phyloP scores from a whole-genome alignment of 768 basidiomycete species.

The Mrakia hoshinonis region DNA sequence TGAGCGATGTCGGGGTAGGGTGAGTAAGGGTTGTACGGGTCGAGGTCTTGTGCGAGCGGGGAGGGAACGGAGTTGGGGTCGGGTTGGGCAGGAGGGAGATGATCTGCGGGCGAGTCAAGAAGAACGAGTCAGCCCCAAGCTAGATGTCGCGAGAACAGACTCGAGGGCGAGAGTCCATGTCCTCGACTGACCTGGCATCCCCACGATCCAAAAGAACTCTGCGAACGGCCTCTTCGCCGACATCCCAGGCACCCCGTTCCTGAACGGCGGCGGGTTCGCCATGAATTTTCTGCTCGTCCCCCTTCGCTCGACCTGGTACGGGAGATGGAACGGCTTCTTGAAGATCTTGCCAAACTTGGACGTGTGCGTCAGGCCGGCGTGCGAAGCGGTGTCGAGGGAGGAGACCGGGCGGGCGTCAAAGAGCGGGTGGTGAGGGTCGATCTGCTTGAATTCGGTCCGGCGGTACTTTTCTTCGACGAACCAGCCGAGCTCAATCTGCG shows the following conservation, averaged over 20 bases:
- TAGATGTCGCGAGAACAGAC: background rate
- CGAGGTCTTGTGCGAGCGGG: no score
- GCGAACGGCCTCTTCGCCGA: background rate
- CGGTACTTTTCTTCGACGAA: background rate
- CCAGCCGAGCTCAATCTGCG: background rate
- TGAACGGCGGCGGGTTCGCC: background rate
- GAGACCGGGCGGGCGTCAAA: background rate
- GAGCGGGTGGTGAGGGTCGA: background rate
- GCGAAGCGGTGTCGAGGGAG: background rate
- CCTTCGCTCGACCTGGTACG: background rate
- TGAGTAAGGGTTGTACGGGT: no score
- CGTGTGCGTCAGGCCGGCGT: conserved; percentile 5
- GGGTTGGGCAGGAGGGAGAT: no score
- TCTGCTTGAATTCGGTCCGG: background rate
- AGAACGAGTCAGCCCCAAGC: background rate
- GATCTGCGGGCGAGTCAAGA: background rate
- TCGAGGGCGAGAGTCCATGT: background rate
- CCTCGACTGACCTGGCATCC: background rate
- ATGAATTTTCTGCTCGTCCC: background rate
- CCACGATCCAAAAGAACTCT: conserved; percentile 5
- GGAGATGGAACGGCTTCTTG: background rate
- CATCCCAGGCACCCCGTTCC: background rate
- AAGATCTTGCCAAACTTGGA: background rate
- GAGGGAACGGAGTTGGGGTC: no score
- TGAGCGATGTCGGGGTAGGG: no score